Percentiles rank a stretch among this genome's conserved stretches.
These are phyloP conservation scores for Epichloe aotearoae DNA, from an alignment of 2,329 filamentous ascomycete genomes.

Conservation along the genomic window DNA sequence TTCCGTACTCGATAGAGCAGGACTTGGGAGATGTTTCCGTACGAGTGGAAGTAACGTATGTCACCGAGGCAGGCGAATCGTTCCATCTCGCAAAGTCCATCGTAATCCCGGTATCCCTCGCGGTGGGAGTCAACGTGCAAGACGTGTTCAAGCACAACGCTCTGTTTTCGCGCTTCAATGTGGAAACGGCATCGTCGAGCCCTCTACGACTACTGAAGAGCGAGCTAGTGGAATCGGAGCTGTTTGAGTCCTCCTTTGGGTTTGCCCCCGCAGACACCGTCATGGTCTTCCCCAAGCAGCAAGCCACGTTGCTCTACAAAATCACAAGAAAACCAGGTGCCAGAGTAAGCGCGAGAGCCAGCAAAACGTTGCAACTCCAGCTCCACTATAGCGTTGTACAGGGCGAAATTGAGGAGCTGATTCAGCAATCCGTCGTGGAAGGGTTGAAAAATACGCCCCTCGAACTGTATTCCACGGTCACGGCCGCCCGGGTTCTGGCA, in stretches of 20 bases:
- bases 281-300: slow-evolving; percentile 66
- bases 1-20: slow-evolving; percentile 77
- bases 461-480: slow-evolving; percentile 31
- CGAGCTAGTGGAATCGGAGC: slow-evolving; percentile 54
- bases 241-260: slow-evolving; percentile 53
- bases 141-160: slow-evolving; percentile 79
- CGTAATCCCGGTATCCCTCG: slow-evolving; percentile 59
- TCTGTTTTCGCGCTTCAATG: slow-evolving; percentile 81
- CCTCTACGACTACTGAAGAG: slow-evolving; percentile 65
- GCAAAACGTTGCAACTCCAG: slow-evolving; percentile 48
- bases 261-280: slow-evolving; percentile 37
- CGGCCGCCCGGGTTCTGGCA: slow-evolving; percentile 29
- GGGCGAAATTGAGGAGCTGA: slow-evolving; percentile 50
- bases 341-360: slow-evolving; percentile 17
- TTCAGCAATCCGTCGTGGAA: slow-evolving; percentile 30
- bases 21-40: slow-evolving; percentile 58
- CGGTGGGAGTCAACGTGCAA: slow-evolving; percentile 89
- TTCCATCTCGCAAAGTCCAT: slow-evolving; percentile 33
- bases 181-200: slow-evolving; percentile 64
- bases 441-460: slow-evolving; percentile 28
- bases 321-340: slow-evolving; percentile 44
- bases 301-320: slow-evolving; percentile 68
- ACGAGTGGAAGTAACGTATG: slow-evolving; percentile 64
- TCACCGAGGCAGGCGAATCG: slow-evolving; percentile 45
- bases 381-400: slow-evolving; percentile 66